Evolutionary conservation across 306 rosid species (phyloP), one percentile per base, ranked within the genome.

Genomic region (Dryas octopetala): DNA sequence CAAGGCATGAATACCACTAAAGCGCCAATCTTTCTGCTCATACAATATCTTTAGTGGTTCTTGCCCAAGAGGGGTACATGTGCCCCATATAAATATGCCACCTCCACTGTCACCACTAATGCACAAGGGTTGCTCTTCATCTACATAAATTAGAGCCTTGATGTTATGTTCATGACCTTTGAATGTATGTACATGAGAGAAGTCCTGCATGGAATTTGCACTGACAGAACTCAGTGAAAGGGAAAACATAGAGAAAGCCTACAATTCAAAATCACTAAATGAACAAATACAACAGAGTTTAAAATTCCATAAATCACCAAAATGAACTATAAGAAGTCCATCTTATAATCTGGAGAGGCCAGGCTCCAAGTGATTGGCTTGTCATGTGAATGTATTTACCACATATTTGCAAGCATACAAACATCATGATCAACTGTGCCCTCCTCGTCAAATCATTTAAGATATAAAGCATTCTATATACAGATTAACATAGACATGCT

Each of bases 21-120:
- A 94, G 77, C 98, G 96, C 98, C 98, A 91, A 90, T 94, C 98
- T 82, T 90, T 91, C 79, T 82, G 81, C 77, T 94, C 98, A 12
- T 70, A 70, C 91, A 96, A 90, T 83, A 83, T 94, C 81, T 82
- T 88, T 48, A 89, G 79, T 62, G 98, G 97, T 40, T 83, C 90
- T 80, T 83, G 83, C 78, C 78, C 63, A 46, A 91, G 78, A 65
- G 97, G 91, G 60, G 68, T 19, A 82, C 80, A 65, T 70, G 85
- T 53, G 75, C 79, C 81, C 98, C 98, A 94, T 55, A 90, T 57
- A 81, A 83, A 90, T 83, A 94, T 86, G 41, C 90, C 97, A 71
- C 96, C 96, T 48, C 88, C 95, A 86, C 79, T 84, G 83, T 94
- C 98, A 72, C 96, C 93, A 81, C 97, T 94, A 79, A 88, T 64